Evolutionary conservation across 176 grass and related monocot species (phyloP).

Genomic region (sorghum (Sorghum bicolor)): DNA sequence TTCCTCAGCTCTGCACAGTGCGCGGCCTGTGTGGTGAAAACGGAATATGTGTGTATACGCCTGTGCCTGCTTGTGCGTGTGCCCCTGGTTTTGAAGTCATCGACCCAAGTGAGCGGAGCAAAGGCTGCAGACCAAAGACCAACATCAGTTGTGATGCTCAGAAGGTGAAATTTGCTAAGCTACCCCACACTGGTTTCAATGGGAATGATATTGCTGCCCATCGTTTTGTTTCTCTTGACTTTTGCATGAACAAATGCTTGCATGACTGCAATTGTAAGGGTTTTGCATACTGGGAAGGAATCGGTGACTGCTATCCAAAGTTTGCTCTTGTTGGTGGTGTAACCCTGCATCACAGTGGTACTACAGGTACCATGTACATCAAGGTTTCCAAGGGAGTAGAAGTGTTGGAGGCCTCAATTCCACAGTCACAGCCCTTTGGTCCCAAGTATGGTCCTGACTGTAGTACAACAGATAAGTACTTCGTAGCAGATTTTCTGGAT

Average conservation of each 20-base stretch:
- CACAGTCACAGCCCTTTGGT: conserved; percentile 11
- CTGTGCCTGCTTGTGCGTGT: conserved; percentile 36
- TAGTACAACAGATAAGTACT: not conserved
- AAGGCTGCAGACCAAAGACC: conserved; percentile 44
- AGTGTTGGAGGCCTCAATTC: conserved; percentile 3
- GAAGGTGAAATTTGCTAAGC: conserved; percentile 24
- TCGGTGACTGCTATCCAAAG: conserved; percentile 36
- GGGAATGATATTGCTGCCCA: conserved; percentile 10
- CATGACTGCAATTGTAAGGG: conserved; percentile 32
- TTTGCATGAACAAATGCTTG: conserved; percentile 31
- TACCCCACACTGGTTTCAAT: conserved; percentile 17
- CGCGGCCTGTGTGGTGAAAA: conserved; percentile 51
- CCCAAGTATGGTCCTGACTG: conserved; percentile 20
- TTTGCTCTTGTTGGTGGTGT: conserved; percentile 15
- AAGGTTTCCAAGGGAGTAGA: conserved; percentile 1
- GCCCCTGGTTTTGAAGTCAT: conserved; percentile 33
- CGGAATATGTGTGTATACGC: conserved; percentile 50
- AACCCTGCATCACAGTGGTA: not conserved
- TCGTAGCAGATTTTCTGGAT: conserved; percentile 5
- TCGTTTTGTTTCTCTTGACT: not conserved
- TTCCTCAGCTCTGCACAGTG: conserved; percentile 31
- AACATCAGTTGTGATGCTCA: not conserved
- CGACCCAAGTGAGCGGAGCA: conserved; percentile 36
- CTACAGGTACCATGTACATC: conserved; percentile 14
- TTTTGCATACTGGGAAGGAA: conserved; percentile 25